Evolutionary conservation across 441 rosid species (phyloP).

Genomic region (Omphalea diandra): DNA sequence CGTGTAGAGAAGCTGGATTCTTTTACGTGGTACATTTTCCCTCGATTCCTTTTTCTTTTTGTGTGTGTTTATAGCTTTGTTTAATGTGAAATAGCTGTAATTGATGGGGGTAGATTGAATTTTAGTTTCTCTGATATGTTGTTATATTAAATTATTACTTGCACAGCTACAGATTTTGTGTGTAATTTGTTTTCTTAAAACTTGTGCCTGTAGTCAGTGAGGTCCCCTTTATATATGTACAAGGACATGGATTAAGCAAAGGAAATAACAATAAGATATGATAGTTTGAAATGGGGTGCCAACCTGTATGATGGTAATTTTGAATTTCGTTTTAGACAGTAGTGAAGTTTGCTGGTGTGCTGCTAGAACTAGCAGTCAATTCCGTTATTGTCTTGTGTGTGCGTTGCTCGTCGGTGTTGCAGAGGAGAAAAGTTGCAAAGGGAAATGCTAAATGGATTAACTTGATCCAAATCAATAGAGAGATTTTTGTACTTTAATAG

Average conservation of each 20-base stretch:
- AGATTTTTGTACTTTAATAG: too few relatives aligned
- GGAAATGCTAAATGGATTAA: too few relatives aligned
- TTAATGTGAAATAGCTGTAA: not conserved
- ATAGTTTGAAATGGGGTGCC: too few relatives aligned
- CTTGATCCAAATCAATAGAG: too few relatives aligned
- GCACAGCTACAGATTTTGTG: not conserved
- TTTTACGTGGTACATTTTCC: constrained; percentile 86
- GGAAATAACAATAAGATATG: not conserved
- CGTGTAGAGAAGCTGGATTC: constrained; percentile 86
- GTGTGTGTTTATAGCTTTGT: not conserved
- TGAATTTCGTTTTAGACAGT: too few relatives aligned
- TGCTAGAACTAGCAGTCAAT: not conserved
- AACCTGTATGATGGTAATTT: too few relatives aligned
- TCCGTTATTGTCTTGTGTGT: too few relatives aligned
- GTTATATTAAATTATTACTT: not conserved
- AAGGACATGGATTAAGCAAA: not conserved
- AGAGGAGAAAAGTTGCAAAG: too few relatives aligned
- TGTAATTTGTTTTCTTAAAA: not conserved
- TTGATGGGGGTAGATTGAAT: not conserved
- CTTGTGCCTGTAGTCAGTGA: too few relatives aligned
- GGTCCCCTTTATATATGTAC: too few relatives aligned
- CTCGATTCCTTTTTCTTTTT: not conserved
- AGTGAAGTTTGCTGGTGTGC: not conserved
- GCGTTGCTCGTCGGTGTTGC: too few relatives aligned
- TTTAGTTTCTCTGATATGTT: not conserved